A percentile compares a stretch with the other conserved stretches of the same genome.
Evolutionary conservation across 768 basidiomycete species (phyloP).

Genomic region (Tylopilus rubrobrunneus): DNA sequence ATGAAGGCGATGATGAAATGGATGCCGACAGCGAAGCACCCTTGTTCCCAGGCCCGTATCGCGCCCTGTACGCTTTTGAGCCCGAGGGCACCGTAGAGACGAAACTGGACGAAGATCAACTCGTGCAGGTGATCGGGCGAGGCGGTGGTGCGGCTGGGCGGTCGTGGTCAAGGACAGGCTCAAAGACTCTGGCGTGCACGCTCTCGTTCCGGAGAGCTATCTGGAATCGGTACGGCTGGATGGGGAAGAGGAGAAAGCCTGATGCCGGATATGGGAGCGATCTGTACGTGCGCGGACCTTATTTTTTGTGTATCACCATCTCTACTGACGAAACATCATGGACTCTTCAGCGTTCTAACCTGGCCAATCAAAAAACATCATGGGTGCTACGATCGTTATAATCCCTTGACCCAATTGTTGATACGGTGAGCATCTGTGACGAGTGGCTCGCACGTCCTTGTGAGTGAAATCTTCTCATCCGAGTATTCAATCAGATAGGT

Average conservation of each 20-base stretch:
- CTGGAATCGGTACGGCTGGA: slow-evolving; percentile 51
- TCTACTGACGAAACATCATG: no score
- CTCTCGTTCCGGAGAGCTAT: slow-evolving; percentile 78
- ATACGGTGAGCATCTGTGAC: no score
- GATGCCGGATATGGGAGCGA: not conserved
- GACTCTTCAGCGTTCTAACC: no score
- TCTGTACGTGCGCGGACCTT: not conserved
- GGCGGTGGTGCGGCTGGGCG: slow-evolving; percentile 80
- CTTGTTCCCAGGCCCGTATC: slow-evolving; percentile 68
- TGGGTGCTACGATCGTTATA: no score
- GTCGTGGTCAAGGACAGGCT: slow-evolving; percentile 50
- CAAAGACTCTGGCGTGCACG: slow-evolving; percentile 45
- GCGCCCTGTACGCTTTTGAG: slow-evolving; percentile 74
- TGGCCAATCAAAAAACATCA: no score
- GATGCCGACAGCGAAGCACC: slow-evolving; percentile 27
- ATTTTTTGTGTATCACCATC: not conserved
- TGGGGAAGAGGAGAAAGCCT: slow-evolving; percentile 14
- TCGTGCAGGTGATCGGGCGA: slow-evolving; percentile 67
- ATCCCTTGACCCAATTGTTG: no score
- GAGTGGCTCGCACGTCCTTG: no score
- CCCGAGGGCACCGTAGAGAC: slow-evolving; percentile 84
- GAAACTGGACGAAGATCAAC: slow-evolving; percentile 71
- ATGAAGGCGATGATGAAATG: not conserved
- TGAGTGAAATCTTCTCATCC: no score
- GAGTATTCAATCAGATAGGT: no score